Base-by-base conservation (phyloP, 2,329 filamentous ascomycete genomes). In the Talaromyces pinophilus region DNA sequence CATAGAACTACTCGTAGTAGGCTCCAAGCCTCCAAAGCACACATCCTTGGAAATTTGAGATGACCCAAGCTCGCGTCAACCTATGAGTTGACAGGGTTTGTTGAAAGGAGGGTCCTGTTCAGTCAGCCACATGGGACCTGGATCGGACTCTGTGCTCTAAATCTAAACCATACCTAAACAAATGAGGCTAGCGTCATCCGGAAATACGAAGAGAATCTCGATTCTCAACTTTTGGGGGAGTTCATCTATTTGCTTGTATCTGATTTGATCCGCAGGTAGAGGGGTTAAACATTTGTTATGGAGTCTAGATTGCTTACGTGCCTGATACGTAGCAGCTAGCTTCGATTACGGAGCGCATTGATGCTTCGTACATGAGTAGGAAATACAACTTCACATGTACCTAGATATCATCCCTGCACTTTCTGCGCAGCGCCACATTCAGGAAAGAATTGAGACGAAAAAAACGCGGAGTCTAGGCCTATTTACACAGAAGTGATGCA, bases 71-170 rank as follows among this genome's bases (percentile, higher is more conserved):
- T n/a, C 17, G 19, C n/a, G 54, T n/a, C 61, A 22, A 22, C 61
- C 61, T 63, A 55, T 63, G 33, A 44, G 35, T n/a, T 19, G 10
- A 40, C 17, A 38, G 22, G 25, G 8, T 25, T 6, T 22, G 25
- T 30, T 35, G 28, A 19, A 38, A 44, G 17, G 59, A 13, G 40
- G 42, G n/a, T 57, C 28, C 55, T 19, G 42, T 28, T 64, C 62
- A 64, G 62, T 64, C 62, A 64, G 62, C 62, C 52, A 64, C 62
- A 40, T 38, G 50, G 46, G 40, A 54, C n/a, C 62, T 64, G n/a
- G 52, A 64, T 59, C 62, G 54, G 33, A 38, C n/a, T 57, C 22
- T 35, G 30, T 38, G 30, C 52, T n/a, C 54, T 40, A 57, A 57
- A 22, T 40, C 33, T 35, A 38, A 35, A 19, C 52, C 40, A 25